Evolutionary conservation across 2,329 filamentous ascomycete species (phyloP).

Genomic region (Epichloe sp.): DNA sequence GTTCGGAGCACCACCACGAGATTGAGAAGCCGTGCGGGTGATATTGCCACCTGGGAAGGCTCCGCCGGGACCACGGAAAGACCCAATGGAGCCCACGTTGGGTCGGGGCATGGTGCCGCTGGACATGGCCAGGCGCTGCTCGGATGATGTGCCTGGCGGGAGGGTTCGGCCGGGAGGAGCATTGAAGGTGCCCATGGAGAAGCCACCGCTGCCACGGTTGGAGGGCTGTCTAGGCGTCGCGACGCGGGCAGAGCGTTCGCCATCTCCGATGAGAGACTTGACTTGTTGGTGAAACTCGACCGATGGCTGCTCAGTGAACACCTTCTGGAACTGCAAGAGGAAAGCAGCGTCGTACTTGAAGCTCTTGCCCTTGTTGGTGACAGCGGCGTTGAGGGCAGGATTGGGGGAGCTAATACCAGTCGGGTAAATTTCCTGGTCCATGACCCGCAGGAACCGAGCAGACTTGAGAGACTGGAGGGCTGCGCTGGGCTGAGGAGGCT

Average conservation of each 20-base stretch:
- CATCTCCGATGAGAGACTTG: slow-evolving; percentile 75
- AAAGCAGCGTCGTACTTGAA: slow-evolving; percentile 96
- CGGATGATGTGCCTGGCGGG: slow-evolving; percentile 64
- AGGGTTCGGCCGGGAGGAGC: slow-evolving; percentile 40
- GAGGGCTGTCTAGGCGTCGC: slow-evolving; percentile 44
- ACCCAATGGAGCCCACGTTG: slow-evolving; percentile 26
- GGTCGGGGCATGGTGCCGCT: slow-evolving; percentile 36
- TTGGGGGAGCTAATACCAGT: slow-evolving; percentile 78
- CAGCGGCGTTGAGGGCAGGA: slow-evolving; percentile 72
- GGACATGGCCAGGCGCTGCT: slow-evolving; percentile 58
- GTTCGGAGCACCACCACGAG: slow-evolving; percentile 47
- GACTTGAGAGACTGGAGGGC: slow-evolving; percentile 89
- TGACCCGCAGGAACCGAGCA: slow-evolving; percentile 72
- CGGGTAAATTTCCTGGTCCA: slow-evolving; percentile 71
- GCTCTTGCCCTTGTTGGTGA: slow-evolving; percentile 63
- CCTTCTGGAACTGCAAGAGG: slow-evolving; percentile 87
- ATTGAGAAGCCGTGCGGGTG: slow-evolving; percentile 50
- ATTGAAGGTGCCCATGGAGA: slow-evolving; percentile 61
- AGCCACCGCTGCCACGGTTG: slow-evolving; percentile 35
- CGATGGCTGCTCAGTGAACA: slow-evolving; percentile 94
- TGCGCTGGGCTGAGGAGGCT: slow-evolving; percentile 85
- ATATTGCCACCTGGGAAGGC: slow-evolving; percentile 53
- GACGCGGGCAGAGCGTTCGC: slow-evolving; percentile 43
- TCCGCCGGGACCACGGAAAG: slow-evolving; percentile 30
- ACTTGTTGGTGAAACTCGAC: slow-evolving; percentile 86